Conservation (phyloP, 345 rosid species). For the Populus tremula region DNA sequence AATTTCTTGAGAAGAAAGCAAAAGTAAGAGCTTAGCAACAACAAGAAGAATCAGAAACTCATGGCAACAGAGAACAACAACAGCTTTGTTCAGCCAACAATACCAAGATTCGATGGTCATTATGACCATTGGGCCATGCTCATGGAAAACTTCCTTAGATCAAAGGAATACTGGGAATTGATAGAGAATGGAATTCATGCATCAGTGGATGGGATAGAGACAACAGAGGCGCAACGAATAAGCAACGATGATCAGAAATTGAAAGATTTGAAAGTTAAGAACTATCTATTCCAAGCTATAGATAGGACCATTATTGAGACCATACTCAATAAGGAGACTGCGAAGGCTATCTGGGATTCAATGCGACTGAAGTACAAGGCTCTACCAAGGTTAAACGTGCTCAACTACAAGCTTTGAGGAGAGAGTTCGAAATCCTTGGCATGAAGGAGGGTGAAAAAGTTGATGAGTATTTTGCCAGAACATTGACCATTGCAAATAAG, state of each 20-base stretch:
- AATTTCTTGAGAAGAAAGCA: no score
- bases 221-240: neutral
- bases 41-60: no score
- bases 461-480: neutral
- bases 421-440: neutral
- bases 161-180: neutral
- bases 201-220: neutral
- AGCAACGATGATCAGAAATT: neutral
- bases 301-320: neutral
- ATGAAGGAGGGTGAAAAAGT: neutral
- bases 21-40: no score
- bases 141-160: no score
- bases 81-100: no score
- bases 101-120: no score
- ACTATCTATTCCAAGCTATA: neutral
- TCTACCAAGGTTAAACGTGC: neutral
- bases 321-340: neutral
- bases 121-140: no score
- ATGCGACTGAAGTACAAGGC: neutral
- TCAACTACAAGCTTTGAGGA: neutral
- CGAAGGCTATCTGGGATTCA: neutral
- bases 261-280: conserved; percentile 3
- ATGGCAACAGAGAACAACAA: no score
- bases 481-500: neutral
- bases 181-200: neutral